Evolutionary conservation across 1,139 yeast species (phyloP), one percentile per base, ranked within the genome.

Genomic region (Pichia sp.): DNA sequence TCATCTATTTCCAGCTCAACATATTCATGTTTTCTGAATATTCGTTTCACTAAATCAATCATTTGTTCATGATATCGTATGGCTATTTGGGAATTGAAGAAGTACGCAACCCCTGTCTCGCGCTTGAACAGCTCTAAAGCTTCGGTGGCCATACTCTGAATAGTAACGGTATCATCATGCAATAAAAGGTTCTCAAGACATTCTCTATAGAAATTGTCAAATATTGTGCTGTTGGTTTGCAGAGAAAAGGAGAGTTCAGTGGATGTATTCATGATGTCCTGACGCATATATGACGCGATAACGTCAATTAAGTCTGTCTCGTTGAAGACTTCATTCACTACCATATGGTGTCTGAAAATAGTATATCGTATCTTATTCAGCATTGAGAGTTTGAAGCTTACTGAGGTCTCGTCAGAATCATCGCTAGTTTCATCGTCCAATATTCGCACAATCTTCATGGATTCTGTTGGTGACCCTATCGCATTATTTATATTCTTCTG

Each of bases 1-100:
- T 49, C 44, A 15, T 50, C 52, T 5, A 52, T 38, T 13, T 33
- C 33, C 5, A 30, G 34, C 21, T 30, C 39, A 3, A 43, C 32
- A 16, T 26, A 26, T 1, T 30, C 38, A 23, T 42, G 41, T 16
- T 43, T 39, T 15, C 45, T 34, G 9, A 41, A 40, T 12, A 49
- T 37, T 30, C 37, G 44, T 32, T 50, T 52, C 26, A 51, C 45
- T 2, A 48, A 30, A 18, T 44, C 42, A 29, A 50, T 38, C 9
- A 54, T 47, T 5, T 44, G 37, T 30, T 44, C 32, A 32, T 53
- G 53, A 21, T 39, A 52, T 14, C 39, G 26, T 2, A 22, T 8
- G 10, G 41, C n/a, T 6, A 35, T 6, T 3, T 25, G 14, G 8
- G 13, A 14, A 15, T 40, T 28, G 24, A 38, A 38, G 18, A 40